Conservation (phyloP, 192 early-diverging fungal species). For the Linnemannia zychae region DNA sequence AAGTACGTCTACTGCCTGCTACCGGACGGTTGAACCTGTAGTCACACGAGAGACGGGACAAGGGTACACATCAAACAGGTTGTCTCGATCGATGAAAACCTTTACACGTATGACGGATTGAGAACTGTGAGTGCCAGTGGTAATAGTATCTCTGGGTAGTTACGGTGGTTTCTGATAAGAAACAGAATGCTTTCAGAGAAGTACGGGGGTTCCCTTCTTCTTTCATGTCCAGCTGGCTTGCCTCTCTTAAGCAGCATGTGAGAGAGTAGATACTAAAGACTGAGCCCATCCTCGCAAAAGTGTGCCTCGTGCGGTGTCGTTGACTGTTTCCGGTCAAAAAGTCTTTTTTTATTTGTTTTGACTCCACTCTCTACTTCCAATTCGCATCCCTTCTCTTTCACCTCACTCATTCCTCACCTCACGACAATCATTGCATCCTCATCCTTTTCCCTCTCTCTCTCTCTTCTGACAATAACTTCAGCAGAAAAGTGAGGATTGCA, state of each 20-base stretch:
- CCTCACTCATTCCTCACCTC: background rate
- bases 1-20: too few relatives aligned
- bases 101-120: too few relatives aligned
- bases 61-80: too few relatives aligned
- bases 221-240: background rate
- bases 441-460: background rate
- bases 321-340: background rate
- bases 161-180: too few relatives aligned
- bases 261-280: background rate
- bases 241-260: background rate
- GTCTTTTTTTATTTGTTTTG: background rate
- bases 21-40: too few relatives aligned
- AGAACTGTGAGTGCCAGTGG: too few relatives aligned
- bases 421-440: background rate
- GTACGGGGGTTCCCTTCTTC: too few relatives aligned
- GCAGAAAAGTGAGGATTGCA: background rate
- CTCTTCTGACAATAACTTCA: background rate
- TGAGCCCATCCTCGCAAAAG: background rate
- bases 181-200: too few relatives aligned
- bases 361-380: background rate
- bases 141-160: too few relatives aligned
- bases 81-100: too few relatives aligned
- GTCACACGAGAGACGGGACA: too few relatives aligned
- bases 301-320: constrained; percentile 4
- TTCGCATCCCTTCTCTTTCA: background rate